These are phyloP conservation scores for Fomitopsis palustris DNA, from an alignment of 1,284 basidiomycete species.

Conservation along the genomic window DNA sequence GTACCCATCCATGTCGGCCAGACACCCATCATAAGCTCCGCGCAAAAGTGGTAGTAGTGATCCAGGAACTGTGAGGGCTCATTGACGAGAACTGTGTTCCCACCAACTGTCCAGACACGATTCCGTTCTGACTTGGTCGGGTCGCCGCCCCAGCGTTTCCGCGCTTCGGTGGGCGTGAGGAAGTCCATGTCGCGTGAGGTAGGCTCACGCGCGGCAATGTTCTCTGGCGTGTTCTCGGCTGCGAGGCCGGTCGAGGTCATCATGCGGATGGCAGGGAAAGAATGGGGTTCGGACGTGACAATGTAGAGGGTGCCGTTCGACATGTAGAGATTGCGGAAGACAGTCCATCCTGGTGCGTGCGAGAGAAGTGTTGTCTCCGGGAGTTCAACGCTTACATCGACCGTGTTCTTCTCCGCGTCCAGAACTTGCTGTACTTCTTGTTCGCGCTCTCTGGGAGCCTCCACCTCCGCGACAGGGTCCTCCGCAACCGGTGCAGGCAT, in stretches of 20 bases:
- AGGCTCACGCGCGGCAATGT: slow-evolving; percentile 62
- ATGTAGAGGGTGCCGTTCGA: slow-evolving; percentile 72
- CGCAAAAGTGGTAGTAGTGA: slow-evolving; percentile 84
- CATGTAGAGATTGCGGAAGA: slow-evolving; percentile 78
- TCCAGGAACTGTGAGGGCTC: slow-evolving; percentile 70
- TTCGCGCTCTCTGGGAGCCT: slow-evolving; percentile 1
- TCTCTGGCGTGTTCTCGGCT: slow-evolving; percentile 59
- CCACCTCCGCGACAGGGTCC: background rate
- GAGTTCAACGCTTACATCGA: slow-evolving; percentile 27
- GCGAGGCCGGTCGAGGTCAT: slow-evolving; percentile 69
- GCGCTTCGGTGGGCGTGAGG: slow-evolving; percentile 59
- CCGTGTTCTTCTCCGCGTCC: slow-evolving; percentile 3
- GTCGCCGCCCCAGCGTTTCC: slow-evolving; percentile 51
- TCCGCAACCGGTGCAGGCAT: slow-evolving; percentile 6
- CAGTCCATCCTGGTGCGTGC: slow-evolving; percentile 79
- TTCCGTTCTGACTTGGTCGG: slow-evolving; percentile 31
- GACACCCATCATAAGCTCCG: slow-evolving; percentile 69
- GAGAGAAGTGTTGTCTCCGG: slow-evolving; percentile 51
- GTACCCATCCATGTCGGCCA: slow-evolving; percentile 72
- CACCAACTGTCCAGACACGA: slow-evolving; percentile 61
- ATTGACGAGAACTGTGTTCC: slow-evolving; percentile 69
- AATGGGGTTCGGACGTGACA: slow-evolving; percentile 41
- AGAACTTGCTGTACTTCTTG: slow-evolving; percentile 3
- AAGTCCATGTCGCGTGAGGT: slow-evolving; percentile 58
- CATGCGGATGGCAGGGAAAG: slow-evolving; percentile 59